Percentiles rank a stretch among this genome's conserved stretches.
phyloP scores from a whole-genome alignment of 2,329 filamentous ascomycete species.

The Cephalotrichum gorgonifer region DNA sequence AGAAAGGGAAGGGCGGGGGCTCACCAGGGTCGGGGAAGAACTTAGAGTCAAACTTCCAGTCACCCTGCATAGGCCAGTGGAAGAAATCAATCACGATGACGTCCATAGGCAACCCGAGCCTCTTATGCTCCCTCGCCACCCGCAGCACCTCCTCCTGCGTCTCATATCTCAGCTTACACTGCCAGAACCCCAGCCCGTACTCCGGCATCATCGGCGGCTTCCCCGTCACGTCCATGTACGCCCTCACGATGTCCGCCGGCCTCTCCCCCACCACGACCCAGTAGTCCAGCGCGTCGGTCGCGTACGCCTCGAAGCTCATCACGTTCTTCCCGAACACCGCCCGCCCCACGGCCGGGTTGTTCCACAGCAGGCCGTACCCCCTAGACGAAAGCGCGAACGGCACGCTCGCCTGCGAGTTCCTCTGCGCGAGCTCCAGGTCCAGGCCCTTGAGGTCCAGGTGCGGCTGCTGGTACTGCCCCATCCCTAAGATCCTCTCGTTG shows the following conservation, averaged over 20 bases:
- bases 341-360: constrained; percentile 51
- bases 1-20: background rate
- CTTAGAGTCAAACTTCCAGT: constrained; percentile 55
- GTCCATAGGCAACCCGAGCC: constrained; percentile 47
- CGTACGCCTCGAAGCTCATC: constrained; percentile 50
- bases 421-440: constrained; percentile 54
- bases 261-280: constrained; percentile 51
- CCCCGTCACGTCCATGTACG: constrained; percentile 46
- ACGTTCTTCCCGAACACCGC: constrained; percentile 51
- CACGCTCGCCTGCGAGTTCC: constrained; percentile 56
- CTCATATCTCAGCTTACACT: constrained; percentile 56
- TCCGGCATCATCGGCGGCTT: constrained; percentile 58
- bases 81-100: constrained; percentile 59
- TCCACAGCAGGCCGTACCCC: constrained; percentile 57
- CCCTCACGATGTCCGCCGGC: constrained; percentile 43
- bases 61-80: constrained; percentile 56
- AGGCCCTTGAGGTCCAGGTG: constrained; percentile 50
- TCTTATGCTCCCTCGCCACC: constrained; percentile 49
- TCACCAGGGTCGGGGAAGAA: constrained; percentile 55
- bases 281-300: constrained; percentile 49
- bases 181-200: constrained; percentile 59
- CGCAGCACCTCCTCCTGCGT: constrained; percentile 53
- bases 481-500: constrained; percentile 55
- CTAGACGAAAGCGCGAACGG: constrained; percentile 50
- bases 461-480: constrained; percentile 60